These are phyloP conservation scores for Tulasnella sp. DNA, from an alignment of 768 basidiomycete species.

Conservation along the genomic window DNA sequence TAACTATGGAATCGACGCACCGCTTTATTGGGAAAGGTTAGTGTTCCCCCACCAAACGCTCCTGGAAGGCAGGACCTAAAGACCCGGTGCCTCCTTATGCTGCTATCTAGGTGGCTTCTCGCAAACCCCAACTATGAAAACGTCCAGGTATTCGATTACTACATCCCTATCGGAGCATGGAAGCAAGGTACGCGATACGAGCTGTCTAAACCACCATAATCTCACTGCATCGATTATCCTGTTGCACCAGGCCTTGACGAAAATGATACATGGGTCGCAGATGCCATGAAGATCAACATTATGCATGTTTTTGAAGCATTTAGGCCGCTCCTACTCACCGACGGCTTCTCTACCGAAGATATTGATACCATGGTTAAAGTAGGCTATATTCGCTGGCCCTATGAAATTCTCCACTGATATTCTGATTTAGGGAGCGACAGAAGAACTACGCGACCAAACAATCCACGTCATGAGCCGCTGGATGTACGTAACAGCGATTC, in stretches of 20 bases:
- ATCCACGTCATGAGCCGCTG: conserved; percentile 3
- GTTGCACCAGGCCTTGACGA: too few relatives aligned
- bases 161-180: conserved; percentile 1
- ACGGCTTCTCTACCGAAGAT: neutral
- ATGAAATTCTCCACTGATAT: too few relatives aligned
- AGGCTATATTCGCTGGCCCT: too few relatives aligned
- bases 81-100: too few relatives aligned
- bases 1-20: neutral
- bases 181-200: neutral
- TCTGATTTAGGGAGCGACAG: neutral
- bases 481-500: conserved; percentile 1
- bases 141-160: neutral
- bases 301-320: neutral
- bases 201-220: too few relatives aligned
- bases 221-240: too few relatives aligned
- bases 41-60: too few relatives aligned
- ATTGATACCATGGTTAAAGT: conserved; percentile 1
- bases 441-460: neutral
- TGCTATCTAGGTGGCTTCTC: conserved; percentile 4
- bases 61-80: too few relatives aligned
- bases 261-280: too few relatives aligned
- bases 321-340: conserved; percentile 1
- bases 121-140: conserved; percentile 1
- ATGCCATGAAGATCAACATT: too few relatives aligned
- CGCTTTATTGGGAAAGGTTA: conserved; percentile 1